Evolutionary conservation across 768 basidiomycete species (phyloP).

Genomic region (Tephrocybe sp.): DNA sequence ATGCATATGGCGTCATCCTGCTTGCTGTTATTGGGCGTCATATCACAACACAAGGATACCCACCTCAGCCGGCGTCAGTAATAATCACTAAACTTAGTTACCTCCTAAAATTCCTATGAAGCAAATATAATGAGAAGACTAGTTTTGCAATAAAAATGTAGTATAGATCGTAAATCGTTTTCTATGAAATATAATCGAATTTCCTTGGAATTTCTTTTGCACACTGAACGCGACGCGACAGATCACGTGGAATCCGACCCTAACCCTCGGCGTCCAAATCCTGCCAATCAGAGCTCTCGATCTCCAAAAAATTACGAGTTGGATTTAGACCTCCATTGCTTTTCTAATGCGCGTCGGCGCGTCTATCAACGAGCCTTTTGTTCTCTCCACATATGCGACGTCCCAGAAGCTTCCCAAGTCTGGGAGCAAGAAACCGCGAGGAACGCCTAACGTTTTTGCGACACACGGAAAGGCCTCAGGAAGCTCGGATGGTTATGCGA

Average conservation of each 20-base stretch:
- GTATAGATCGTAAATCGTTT: no score
- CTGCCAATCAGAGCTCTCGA: slow-evolving; percentile 5
- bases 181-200: no score
- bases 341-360: slow-evolving; percentile 18
- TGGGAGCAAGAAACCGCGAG: slow-evolving; percentile 17
- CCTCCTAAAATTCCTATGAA: no score
- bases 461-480: slow-evolving; percentile 31
- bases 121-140: no score
- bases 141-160: no score
- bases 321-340: background rate
- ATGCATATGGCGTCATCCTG: no score
- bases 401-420: slow-evolving; percentile 27
- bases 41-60: no score
- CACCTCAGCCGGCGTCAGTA: no score
- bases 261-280: background rate
- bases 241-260: slow-evolving; percentile 12
- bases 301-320: slow-evolving; percentile 19
- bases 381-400: slow-evolving; percentile 35
- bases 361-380: slow-evolving; percentile 36
- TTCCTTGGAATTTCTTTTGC: no score
- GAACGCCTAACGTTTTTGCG: slow-evolving; percentile 30
- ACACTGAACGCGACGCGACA: slow-evolving; percentile 15
- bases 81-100: no score
- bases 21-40: no score
- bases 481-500: slow-evolving; percentile 56